Base-by-base conservation (phyloP, 1,284 basidiomycete genomes). In the Vanrija sp. region DNA sequence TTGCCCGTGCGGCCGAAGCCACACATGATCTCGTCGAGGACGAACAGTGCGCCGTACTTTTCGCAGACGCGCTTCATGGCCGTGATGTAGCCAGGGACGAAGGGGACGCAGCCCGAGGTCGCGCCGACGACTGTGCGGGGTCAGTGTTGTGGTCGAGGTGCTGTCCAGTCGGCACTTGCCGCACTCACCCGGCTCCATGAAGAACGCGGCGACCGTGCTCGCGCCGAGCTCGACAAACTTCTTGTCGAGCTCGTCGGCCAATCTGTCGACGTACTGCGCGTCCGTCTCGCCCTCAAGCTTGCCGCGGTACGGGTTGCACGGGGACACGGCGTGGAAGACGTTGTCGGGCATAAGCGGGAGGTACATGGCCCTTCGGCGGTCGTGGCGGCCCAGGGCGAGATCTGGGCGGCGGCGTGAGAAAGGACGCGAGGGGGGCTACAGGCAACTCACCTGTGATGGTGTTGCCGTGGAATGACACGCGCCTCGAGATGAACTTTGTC, bases 41-140 rank as follows among this genome's bases (percentile, higher is more conserved):
- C 87, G 69, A 92, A 85, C n/a, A 93, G 74, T 1, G 86, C 87
- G 6, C 87, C 89, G 61, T 91, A 86, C 67, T 87, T 88, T 49
- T 89, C 82, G 65, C 89, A 91, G n/a, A 93, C 86, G 7, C 83
- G 83, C 65, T 88, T 88, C 83, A 92, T 88, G 4, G 86, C 87
- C 69, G 54, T 39, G 48, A 75, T 61, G 56, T 75, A 76, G 1
- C 73, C 72, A 3, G 67, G 62, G 1, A 67, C 57, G 23, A 68
- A 61, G 8, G 62, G 58, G 2, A 71, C 58, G 43, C 64, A 68
- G 24, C 89, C 90, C 0, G 85, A 84, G 0, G 89, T 85, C 0
- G 89, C 89, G 27, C 89, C 90, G 3, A 89, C 89, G 41, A 66
- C 60, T 62, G 42, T 0, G 7, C n/a, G 16, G 37, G 19, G 31